phyloP scores from a whole-genome alignment of 176 grass and related monocot species.

The Hyparrhenia diplandra region DNA sequence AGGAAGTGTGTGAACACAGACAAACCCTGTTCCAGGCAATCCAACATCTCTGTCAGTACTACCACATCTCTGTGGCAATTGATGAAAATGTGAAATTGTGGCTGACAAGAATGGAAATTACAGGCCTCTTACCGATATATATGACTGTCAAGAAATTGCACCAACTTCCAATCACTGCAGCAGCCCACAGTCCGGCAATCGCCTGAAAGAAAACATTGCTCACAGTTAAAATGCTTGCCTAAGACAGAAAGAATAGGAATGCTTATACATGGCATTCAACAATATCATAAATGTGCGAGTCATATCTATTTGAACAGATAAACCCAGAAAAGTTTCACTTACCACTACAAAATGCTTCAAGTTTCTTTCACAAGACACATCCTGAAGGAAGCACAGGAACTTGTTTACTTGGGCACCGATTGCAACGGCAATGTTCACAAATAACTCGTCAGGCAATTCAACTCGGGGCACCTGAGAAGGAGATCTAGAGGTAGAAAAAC shows the following conservation, averaged over 20 bases:
- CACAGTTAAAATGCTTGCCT: not conserved
- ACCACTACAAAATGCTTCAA: slow-evolving; percentile 79
- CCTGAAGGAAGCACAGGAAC: slow-evolving; percentile 67
- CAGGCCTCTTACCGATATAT: slow-evolving; percentile 66
- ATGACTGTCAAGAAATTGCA: slow-evolving; percentile 88
- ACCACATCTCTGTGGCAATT: not conserved
- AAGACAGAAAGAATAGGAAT: not conserved
- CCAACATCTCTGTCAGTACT: not conserved
- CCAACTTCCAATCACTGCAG: slow-evolving; percentile 75
- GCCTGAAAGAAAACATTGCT: slow-evolving; percentile 42
- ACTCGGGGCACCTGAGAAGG: slow-evolving; percentile 58
- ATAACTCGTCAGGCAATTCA: slow-evolving; percentile 65
- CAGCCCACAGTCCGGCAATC: slow-evolving; percentile 55
- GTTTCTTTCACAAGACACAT: slow-evolving; percentile 77
- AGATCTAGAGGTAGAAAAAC: slow-evolving; percentile 27
- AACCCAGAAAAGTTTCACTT: slow-evolving; percentile 12
- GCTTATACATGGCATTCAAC: not conserved
- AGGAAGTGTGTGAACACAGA: slow-evolving; percentile 70
- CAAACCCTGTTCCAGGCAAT: slow-evolving; percentile 58
- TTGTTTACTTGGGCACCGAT: slow-evolving; percentile 59
- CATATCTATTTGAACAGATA: not conserved
- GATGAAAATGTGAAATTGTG: not conserved
- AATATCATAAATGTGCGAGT: not conserved
- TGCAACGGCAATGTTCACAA: slow-evolving; percentile 62
- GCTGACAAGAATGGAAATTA: not conserved